These are phyloP conservation scores for Excoecaria cochinchinensis DNA, from an alignment of 345 rosid genomes.

Conservation along the genomic window DNA sequence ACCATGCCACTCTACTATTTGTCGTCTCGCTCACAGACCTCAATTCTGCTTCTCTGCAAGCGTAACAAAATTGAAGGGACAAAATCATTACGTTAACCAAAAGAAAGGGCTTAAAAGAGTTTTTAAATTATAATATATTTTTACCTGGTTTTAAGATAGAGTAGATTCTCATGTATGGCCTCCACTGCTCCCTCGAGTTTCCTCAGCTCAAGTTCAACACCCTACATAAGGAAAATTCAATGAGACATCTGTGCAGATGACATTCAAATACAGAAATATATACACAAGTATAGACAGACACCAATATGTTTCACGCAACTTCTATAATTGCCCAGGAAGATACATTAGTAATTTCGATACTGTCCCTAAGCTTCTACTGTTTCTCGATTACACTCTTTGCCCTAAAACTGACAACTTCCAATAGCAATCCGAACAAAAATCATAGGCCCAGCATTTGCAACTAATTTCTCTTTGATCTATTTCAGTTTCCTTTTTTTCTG, in stretches of 20 bases:
- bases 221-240: constrained; percentile 36
- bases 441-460: not conserved
- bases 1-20: constrained; percentile 70
- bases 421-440: not conserved
- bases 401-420: not conserved
- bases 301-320: too few relatives aligned
- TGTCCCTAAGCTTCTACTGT: not conserved
- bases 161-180: constrained; percentile 72
- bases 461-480: not conserved
- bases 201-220: constrained; percentile 85
- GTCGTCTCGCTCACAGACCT: constrained; percentile 69
- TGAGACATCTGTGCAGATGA: not conserved
- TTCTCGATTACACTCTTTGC: not conserved
- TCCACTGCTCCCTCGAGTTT: constrained; percentile 78
- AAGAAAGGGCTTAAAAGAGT: not conserved
- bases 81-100: not conserved
- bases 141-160: constrained; percentile 63
- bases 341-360: not conserved
- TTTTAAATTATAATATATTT: too few relatives aligned
- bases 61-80: not conserved
- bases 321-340: not conserved
- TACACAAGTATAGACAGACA: not conserved
- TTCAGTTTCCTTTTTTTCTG: too few relatives aligned
- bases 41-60: constrained; percentile 79
- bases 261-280: not conserved